phyloP scores from a whole-genome alignment of 805 yeast species.

The Wickerhamiella vanderwaltii region DNA sequence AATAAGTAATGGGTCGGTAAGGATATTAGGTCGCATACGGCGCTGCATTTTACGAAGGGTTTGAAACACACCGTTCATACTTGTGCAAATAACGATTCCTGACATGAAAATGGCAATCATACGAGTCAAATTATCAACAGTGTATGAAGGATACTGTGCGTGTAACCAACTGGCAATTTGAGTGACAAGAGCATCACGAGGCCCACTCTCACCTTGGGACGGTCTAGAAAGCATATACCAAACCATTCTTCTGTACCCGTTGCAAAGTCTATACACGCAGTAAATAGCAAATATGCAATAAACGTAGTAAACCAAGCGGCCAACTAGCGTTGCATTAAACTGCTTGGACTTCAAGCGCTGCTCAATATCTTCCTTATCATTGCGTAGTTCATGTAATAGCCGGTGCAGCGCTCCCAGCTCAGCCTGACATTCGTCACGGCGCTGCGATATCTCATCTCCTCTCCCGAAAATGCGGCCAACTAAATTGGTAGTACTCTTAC shows the following conservation, averaged over 20 bases:
- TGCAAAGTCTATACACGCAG: constrained; percentile 32
- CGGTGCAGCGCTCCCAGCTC: constrained; percentile 29
- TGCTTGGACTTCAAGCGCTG: constrained; percentile 22
- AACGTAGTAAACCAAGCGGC: constrained; percentile 21
- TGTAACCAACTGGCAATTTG: constrained; percentile 17
- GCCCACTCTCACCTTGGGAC: constrained; percentile 12
- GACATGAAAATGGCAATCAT: constrained; percentile 32
- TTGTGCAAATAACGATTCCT: constrained; percentile 29
- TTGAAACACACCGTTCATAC: constrained; percentile 28
- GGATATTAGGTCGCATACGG: constrained; percentile 9
- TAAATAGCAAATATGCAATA: constrained; percentile 29
- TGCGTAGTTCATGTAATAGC: constrained; percentile 25
- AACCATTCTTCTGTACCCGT: constrained; percentile 21
- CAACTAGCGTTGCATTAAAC: constrained; percentile 24
- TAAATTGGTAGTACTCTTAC: constrained; percentile 22
- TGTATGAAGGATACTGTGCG: constrained; percentile 15
- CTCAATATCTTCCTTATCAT: constrained; percentile 24
- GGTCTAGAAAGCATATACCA: constrained; percentile 20
- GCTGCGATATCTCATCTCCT: constrained; percentile 17
- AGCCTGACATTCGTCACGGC: constrained; percentile 15
- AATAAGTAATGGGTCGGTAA: constrained; percentile 24
- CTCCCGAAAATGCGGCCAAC: constrained; percentile 21
- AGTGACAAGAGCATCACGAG: constrained; percentile 21
- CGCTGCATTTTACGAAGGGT: constrained; percentile 16
- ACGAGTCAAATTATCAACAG: constrained; percentile 29